phyloP scores from a whole-genome alignment of 2,329 filamentous ascomycete species.

The Zymoseptoria pseudotritici region DNA sequence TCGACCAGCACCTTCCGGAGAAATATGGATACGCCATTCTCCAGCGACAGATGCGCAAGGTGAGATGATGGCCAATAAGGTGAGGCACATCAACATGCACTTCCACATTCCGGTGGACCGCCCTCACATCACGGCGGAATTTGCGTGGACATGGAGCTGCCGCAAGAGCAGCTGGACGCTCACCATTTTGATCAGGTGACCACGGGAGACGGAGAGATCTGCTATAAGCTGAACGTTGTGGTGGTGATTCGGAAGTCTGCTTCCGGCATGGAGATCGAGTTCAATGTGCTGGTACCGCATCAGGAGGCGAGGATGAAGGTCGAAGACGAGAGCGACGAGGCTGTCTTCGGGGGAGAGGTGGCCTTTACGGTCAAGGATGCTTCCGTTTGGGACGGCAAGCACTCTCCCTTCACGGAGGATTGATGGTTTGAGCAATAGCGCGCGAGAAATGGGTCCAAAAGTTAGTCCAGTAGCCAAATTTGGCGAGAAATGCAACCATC shows the following conservation, averaged over 20 bases:
- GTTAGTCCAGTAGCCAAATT: not conserved
- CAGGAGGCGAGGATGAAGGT: not conserved
- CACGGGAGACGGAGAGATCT: not conserved
- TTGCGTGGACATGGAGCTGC: slow-evolving; percentile 1
- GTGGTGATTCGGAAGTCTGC: not conserved
- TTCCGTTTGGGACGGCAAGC: slow-evolving; percentile 2
- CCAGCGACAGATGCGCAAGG: not conserved
- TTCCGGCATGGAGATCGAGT: slow-evolving; percentile 2
- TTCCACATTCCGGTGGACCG: not conserved
- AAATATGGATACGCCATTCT: slow-evolving; percentile 8
- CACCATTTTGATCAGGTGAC: not conserved
- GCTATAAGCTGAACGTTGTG: slow-evolving; percentile 1
- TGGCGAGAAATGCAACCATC: too few species aligned
- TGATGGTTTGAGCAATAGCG: not conserved
- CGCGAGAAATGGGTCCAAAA: not conserved
- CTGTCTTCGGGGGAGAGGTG: not conserved
- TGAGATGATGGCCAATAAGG: not conserved
- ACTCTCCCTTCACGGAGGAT: slow-evolving; percentile 5
- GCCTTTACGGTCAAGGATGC: slow-evolving; percentile 3
- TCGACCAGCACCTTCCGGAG: not conserved
- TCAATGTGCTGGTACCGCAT: slow-evolving; percentile 3
- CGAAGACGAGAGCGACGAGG: not conserved
- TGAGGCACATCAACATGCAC: not conserved
- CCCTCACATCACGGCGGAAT: slow-evolving; percentile 2
- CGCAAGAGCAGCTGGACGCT: not conserved